phyloP scores from a whole-genome alignment of 345 rosid species.

The Microthlaspi erraticum region DNA sequence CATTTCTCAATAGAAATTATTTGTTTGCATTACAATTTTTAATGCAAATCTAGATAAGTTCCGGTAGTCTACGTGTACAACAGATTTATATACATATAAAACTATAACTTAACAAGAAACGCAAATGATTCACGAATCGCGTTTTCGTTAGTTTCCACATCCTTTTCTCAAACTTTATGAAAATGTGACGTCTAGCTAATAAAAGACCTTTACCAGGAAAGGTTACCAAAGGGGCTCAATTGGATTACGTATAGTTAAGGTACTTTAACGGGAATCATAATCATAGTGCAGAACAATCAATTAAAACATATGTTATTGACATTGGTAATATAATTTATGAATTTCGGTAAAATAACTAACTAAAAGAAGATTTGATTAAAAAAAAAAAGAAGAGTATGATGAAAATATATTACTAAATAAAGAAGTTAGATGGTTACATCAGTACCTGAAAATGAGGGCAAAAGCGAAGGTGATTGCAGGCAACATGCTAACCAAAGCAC shows the following conservation, averaged over 20 bases:
- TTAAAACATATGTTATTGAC: not conserved
- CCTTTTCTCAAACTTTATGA: conserved; percentile 17
- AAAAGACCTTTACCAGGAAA: conserved; percentile 31
- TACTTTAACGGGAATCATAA: conserved; percentile 17
- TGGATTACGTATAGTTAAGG: conserved; percentile 34
- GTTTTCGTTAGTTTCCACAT: not conserved
- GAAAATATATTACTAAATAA: not conserved
- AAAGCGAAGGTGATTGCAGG: conserved; percentile 63
- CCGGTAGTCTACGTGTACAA: not conserved
- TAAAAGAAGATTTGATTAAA: not conserved
- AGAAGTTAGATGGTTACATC: conserved; percentile 32
- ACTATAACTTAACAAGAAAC: not conserved
- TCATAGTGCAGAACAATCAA: conserved; percentile 13
- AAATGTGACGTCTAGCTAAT: conserved; percentile 25
- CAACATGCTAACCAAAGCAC: conserved; percentile 63
- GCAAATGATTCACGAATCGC: not conserved
- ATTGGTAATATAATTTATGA: not conserved
- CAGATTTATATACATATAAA: not conserved
- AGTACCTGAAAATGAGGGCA: conserved; percentile 60
- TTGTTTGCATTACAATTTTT: not conserved
- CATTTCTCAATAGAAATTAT: not conserved
- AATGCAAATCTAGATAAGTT: not conserved
- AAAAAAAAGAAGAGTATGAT: not conserved
- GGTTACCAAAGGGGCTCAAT: not conserved
- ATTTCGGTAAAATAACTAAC: not conserved